Conservation (phyloP, 2,329 filamentous ascomycete species). For the Aspergillus terreus region DNA sequence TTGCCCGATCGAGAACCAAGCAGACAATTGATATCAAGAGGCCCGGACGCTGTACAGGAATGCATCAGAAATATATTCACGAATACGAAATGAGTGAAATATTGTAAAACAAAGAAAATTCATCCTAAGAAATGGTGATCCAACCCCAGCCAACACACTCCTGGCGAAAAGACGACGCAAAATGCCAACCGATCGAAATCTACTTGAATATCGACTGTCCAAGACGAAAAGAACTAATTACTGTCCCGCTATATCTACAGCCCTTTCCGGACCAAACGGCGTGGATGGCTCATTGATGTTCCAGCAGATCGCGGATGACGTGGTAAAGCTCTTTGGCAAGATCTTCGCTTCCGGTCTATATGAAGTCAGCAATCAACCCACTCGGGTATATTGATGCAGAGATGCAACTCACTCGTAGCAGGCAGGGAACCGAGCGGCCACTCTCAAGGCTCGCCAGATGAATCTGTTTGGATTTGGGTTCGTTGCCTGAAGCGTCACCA, state of each 20-base stretch:
- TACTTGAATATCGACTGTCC: not conserved
- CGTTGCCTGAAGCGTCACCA: slow-evolving; percentile 59
- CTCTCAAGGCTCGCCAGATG: slow-evolving; percentile 59
- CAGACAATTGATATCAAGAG: not conserved
- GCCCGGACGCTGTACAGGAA: not conserved
- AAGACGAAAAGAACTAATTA: not conserved
- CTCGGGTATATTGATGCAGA: not conserved
- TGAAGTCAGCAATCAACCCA: not conserved
- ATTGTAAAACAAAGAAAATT: not conserved
- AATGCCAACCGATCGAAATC: not conserved
- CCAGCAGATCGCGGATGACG: slow-evolving; percentile 37
- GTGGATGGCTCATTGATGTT: slow-evolving; percentile 12
- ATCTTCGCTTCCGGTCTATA: slow-evolving; percentile 41
- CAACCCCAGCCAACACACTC: not conserved
- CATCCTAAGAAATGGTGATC: not conserved
- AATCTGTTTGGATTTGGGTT: slow-evolving; percentile 67
- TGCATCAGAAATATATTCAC: not conserved
- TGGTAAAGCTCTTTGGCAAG: slow-evolving; percentile 46
- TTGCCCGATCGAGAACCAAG: slow-evolving; percentile 4
- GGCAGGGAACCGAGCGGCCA: slow-evolving; percentile 49
- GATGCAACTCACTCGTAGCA: slow-evolving; percentile 51
- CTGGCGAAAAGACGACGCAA: not conserved
- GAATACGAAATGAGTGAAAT: not conserved
- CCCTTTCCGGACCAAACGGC: not conserved
- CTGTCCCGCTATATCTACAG: not conserved